Percentiles rank a stretch among this genome's conserved stretches.
These are phyloP conservation scores for Xylaria sp. DNA, from an alignment of 2,329 filamentous ascomycete genomes.

Conservation along the genomic window DNA sequence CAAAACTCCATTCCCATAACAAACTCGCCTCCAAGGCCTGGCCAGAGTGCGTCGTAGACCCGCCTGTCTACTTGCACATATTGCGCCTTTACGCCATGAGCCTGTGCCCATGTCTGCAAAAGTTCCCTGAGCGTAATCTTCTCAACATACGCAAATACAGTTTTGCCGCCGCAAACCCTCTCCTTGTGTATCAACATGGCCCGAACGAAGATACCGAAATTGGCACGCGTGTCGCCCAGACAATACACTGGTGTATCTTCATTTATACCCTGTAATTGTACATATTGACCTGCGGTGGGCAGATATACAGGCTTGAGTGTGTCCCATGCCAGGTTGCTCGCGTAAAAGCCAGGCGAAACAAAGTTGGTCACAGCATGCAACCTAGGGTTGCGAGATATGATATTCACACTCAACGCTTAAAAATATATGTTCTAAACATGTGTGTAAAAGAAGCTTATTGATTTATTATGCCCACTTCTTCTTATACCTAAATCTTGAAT, in stretches of 20 bases:
- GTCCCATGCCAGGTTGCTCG: conserved; percentile 21
- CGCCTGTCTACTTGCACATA: conserved; percentile 9
- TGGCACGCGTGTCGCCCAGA: conserved; percentile 18
- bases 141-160: conserved; percentile 7
- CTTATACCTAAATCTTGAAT: no score
- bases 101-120: conserved; percentile 13
- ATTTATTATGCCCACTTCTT: no score
- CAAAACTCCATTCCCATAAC: conserved; percentile 22
- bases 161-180: conserved; percentile 9
- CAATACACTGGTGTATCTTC: conserved; percentile 17
- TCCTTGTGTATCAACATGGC: conserved; percentile 10
- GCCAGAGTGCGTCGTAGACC: conserved; percentile 16
- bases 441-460: no score
- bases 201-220: conserved; percentile 22
- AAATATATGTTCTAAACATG: no score
- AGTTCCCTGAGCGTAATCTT: conserved; percentile 17
- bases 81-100: conserved; percentile 16
- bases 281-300: conserved; percentile 3
- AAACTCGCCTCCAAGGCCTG: conserved; percentile 16
- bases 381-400: conserved; percentile 3
- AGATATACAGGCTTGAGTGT: conserved; percentile 18
- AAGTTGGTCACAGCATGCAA: conserved; percentile 24
- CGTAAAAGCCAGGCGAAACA: conserved; percentile 24
- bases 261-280: conserved; percentile 19
- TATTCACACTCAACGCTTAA: no score